A percentile compares a stretch with the other conserved stretches of the same genome.
These are phyloP conservation scores for Mucor lusitanicus DNA, from an alignment of 371 early-diverging fungal genomes.

Conservation along the genomic window DNA sequence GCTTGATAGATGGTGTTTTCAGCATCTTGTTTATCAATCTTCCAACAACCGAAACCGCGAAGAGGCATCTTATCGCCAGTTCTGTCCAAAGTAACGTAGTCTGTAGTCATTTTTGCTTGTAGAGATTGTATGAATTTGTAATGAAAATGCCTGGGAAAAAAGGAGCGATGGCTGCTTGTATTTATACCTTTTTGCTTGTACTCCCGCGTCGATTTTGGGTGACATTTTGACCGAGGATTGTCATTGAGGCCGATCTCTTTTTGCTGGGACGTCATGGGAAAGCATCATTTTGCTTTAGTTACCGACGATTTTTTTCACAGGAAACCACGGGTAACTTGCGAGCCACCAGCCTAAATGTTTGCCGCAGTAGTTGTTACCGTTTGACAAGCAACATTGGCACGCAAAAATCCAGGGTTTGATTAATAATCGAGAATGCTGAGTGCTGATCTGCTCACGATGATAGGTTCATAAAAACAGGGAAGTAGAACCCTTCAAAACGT, in stretches of 20 bases:
- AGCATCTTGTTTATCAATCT: slow-evolving; percentile 30
- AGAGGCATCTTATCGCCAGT: slow-evolving; percentile 45
- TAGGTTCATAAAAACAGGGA: background rate
- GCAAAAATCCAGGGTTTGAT: background rate
- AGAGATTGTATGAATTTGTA: background rate
- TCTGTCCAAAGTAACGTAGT: slow-evolving; percentile 29
- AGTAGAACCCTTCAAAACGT: background rate
- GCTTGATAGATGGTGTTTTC: slow-evolving; percentile 45
- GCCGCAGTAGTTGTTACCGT: background rate
- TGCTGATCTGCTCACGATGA: background rate
- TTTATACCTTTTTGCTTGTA: background rate
- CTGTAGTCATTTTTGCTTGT: slow-evolving; percentile 17
- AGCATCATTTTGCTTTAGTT: background rate
- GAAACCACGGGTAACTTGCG: background rate
- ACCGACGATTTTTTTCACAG: background rate
- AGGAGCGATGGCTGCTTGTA: background rate
- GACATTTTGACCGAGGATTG: background rate
- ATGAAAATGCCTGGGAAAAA: background rate
- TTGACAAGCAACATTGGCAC: background rate
- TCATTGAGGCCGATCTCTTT: background rate
- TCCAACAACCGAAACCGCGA: slow-evolving; percentile 43
- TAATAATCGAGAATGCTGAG: background rate
- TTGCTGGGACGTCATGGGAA: background rate
- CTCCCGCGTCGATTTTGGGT: background rate
- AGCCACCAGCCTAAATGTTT: background rate